Evolutionary conservation across 768 basidiomycete species (phyloP), one percentile per base, ranked within the genome.

Genomic region (Tylopilus sp.): DNA sequence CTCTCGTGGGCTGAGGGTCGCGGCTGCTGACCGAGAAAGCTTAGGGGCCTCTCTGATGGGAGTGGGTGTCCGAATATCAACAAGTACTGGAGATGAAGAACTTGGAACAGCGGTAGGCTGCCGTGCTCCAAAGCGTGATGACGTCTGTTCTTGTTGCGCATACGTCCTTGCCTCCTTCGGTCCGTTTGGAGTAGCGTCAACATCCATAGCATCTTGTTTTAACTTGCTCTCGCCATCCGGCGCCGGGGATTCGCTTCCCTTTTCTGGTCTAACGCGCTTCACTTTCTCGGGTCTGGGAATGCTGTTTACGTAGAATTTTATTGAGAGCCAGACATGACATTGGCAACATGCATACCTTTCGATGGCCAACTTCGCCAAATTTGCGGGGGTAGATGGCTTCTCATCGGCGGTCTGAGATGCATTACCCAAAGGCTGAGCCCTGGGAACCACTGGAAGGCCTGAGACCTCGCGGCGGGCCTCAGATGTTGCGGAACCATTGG

Each of bases 281-380:
- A 90, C 85, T 30, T 88, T 86, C 63, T 89, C 86, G n/a, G 88
- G 88, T 42, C 86, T 73, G 21, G 86, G 88, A 41, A 90, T 78
- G 62, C 88, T 90, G 55, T 21, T 40, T 52, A 22, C 9, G 25
- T 49, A 12, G 49, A 31, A 31, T 55, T 61, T 40, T 50, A 18
- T 52, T 23, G 35, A 41, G 25, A 55, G 48, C 22, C 30, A 43
- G 13, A 36, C 9, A 42, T 20, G 8, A 50, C 25, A 26, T 28
- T 0, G 40, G 28, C 20, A 11, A 46, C 36, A 39, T 44, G 4
- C 67, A 52, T 70, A 87, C 86, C 83, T 86, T 52, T 87, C 85
- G 62, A 88, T 79, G 1, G 83, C 77, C 48, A 80, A 59, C 62
- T 85, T 87, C 3, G 83, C 76, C 6, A 76, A 59, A 47, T 61